These are phyloP conservation scores for Penicillium ochrochloron DNA, from an alignment of 495 filamentous ascomycete species.

Conservation along the genomic window DNA sequence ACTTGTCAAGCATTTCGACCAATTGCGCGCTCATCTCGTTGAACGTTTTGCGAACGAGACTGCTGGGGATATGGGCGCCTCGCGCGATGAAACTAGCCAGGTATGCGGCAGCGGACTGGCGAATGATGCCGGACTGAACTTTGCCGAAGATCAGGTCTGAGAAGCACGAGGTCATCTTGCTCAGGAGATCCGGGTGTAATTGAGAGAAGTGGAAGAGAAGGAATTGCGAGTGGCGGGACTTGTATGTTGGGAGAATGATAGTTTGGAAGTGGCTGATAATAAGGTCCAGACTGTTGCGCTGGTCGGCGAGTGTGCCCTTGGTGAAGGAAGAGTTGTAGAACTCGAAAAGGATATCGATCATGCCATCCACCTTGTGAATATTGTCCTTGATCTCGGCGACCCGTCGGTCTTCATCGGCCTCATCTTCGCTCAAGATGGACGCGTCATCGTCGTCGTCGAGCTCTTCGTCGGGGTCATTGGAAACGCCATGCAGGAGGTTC, in stretches of 20 bases:
- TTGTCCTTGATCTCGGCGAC: slow-evolving; percentile 72
- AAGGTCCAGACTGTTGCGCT: slow-evolving; percentile 64
- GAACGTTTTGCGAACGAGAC: slow-evolving; percentile 77
- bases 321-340: slow-evolving; percentile 75
- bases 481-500: slow-evolving; percentile 43
- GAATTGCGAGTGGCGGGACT: slow-evolving; percentile 85
- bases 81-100: slow-evolving; percentile 90
- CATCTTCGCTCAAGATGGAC: slow-evolving; percentile 48
- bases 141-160: slow-evolving; percentile 69
- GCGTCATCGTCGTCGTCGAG: slow-evolving; percentile 66
- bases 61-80: slow-evolving; percentile 75
- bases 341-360: slow-evolving; percentile 86
- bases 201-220: slow-evolving; percentile 94
- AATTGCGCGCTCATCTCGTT: slow-evolving; percentile 74
- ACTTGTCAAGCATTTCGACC: slow-evolving; percentile 63
- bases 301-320: slow-evolving; percentile 48
- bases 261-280: slow-evolving; percentile 80
- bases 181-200: slow-evolving; percentile 69
- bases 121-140: slow-evolving; percentile 65
- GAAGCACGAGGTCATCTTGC: slow-evolving; percentile 80
- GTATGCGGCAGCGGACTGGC: slow-evolving; percentile 88
- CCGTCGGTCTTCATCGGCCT: slow-evolving; percentile 53
- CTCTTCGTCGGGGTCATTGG: slow-evolving; percentile 49
- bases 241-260: slow-evolving; percentile 86
- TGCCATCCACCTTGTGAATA: slow-evolving; percentile 89